These are phyloP conservation scores for Acacia melanoxylon DNA, from an alignment of 306 rosid species.

Conservation along the genomic window DNA sequence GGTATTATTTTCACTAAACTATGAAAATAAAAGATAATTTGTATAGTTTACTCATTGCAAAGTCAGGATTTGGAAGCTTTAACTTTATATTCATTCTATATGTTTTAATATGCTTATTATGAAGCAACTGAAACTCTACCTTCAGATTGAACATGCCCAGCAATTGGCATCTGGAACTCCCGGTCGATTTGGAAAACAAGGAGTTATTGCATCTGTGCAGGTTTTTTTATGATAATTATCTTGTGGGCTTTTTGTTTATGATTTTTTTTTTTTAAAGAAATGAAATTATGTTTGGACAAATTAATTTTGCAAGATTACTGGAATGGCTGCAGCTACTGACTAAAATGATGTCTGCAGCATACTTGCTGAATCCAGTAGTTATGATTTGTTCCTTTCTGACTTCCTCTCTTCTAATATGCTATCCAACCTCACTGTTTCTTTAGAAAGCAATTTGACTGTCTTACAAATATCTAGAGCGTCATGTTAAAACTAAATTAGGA, in stretches of 20 bases:
- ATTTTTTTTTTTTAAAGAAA: not conserved
- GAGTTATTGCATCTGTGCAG: slow-evolving; percentile 82
- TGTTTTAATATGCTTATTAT: slow-evolving; percentile 13
- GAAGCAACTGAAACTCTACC: slow-evolving; percentile 28
- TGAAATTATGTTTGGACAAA: slow-evolving; percentile 7
- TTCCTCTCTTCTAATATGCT: not conserved
- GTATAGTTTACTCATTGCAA: not conserved
- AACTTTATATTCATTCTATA: not conserved
- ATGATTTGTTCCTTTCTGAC: not conserved
- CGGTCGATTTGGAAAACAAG: slow-evolving; percentile 57
- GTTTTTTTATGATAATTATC: slow-evolving; percentile 35
- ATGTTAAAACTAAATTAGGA: not conserved
- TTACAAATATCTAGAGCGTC: slow-evolving; percentile 7
- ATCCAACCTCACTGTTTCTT: not conserved
- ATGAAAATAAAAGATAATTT: slow-evolving; percentile 1
- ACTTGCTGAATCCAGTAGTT: not conserved
- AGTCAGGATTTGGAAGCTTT: slow-evolving; percentile 1
- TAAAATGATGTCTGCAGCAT: slow-evolving; percentile 20
- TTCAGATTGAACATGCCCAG: slow-evolving; percentile 93
- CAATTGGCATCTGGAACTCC: slow-evolving; percentile 73
- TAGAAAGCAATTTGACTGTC: not conserved
- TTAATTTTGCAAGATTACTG: slow-evolving; percentile 2
- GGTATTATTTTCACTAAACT: slow-evolving; percentile 44
- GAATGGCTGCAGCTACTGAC: not conserved
- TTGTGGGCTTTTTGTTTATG: slow-evolving; percentile 7